Evolutionary conservation across 192 early-diverging fungal species (phyloP), one percentile per base, ranked within the genome.

Genomic region (Coemansia sp.): DNA sequence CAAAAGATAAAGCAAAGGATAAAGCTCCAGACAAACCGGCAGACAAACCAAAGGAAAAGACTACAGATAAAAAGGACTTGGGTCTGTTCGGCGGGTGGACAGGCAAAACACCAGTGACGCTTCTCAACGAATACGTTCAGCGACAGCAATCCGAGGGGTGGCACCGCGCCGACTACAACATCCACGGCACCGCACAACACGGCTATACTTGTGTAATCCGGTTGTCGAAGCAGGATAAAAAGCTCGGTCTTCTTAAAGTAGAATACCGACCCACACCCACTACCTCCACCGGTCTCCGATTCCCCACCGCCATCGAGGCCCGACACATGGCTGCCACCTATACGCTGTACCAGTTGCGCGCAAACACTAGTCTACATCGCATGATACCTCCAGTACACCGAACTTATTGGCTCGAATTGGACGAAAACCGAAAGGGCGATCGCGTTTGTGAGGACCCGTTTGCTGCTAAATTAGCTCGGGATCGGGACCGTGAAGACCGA

Each of bases 391-490:
- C 92, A 0, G 74, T 79, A 9, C 88, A 90, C 73, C 87, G 91
- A 12, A 87, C 87, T 22, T 88, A 91, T 38, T 97, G 96, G 94
- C 72, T 74, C 15, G 75, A 87, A 9, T 81, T 93, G 42, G 93
- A 75, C 6, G 77, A 77, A 12, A 63, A 72, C 1, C 73, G 76
- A 2, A 63, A 60, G 4, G 68, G 70, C 1, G 63, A 71, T 20
- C 88, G 89, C 84, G 79, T 87, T 24, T 97, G 93, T 76, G 77
- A 82, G 13, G 96, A 97, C 80, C 96, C 96, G 24, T 97, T 96
- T 78, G 85, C 80, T 7, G 87, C 87, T 22, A 77, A 89, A 13
- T 72, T 86, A 2, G 83, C 81, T 1, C 79, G 67, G 59, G 60
- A 89, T 42, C 59, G 69, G 70, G 75, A 78, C 66, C 67, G 61